These are phyloP conservation scores for Nyctanthes arbortristis DNA, from an alignment of 257 asterid genomes.

Conservation along the genomic window DNA sequence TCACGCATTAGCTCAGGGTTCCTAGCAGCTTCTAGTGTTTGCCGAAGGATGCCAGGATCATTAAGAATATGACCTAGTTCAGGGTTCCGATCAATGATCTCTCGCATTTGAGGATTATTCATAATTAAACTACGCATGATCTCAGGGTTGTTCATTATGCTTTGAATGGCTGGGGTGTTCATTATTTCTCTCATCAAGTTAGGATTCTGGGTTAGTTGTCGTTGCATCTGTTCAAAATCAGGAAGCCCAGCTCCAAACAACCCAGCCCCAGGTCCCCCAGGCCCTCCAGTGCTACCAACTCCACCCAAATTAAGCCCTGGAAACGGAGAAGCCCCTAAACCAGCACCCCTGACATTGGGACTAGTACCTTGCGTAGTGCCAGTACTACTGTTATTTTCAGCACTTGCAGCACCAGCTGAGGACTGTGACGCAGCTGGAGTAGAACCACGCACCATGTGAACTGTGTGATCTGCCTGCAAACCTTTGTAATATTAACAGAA, in stretches of 20 bases:
- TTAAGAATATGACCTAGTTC: conserved; percentile 66
- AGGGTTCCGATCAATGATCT: conserved; percentile 63
- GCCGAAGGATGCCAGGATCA: conserved; percentile 64
- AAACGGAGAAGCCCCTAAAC: conserved; percentile 41
- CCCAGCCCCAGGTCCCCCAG: conserved; percentile 47
- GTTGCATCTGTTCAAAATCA: conserved; percentile 57
- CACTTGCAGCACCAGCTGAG: conserved; percentile 31
- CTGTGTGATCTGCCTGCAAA: conserved; percentile 64
- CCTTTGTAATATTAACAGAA: conserved; percentile 25
- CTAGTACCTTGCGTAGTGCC: conserved; percentile 32
- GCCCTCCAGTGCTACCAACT: conserved; percentile 37
- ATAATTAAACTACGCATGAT: conserved; percentile 55
- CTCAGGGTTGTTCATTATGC: conserved; percentile 63
- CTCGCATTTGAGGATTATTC: conserved; percentile 79
- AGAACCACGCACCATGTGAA: conserved; percentile 65
- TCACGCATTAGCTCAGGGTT: conserved; percentile 75
- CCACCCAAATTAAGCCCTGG: conserved; percentile 49
- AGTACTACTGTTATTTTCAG: conserved; percentile 29
- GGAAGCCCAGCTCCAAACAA: conserved; percentile 59
- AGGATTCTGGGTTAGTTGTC: conserved; percentile 54
- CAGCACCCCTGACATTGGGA: conserved; percentile 36
- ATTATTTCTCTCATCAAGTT: conserved; percentile 62
- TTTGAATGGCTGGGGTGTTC: conserved; percentile 53
- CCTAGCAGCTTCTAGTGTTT: conserved; percentile 62
- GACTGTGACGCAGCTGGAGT: conserved; percentile 46